phyloP scores from a whole-genome alignment of 495 filamentous ascomycete species.

The Rostrohypoxylon terebratum region DNA sequence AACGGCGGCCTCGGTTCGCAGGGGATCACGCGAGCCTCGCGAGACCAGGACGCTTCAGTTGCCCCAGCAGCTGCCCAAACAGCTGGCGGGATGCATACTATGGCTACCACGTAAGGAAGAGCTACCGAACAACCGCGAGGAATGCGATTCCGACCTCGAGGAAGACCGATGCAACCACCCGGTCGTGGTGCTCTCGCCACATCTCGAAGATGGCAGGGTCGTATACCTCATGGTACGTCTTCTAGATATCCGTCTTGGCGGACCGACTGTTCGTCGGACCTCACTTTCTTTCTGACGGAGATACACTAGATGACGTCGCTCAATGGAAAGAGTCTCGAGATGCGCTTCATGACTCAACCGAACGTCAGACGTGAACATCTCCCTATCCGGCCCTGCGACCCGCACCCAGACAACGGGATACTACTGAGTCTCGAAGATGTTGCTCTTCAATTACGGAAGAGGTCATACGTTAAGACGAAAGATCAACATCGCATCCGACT shows the following conservation, averaged over 20 bases:
- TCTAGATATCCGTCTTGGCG: background rate
- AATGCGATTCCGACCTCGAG: conserved; percentile 33
- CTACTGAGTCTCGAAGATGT: conserved; percentile 39
- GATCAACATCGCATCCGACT: conserved; percentile 15
- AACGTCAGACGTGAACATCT: conserved; percentile 40
- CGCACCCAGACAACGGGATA: conserved; percentile 50
- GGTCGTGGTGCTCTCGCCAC: conserved; percentile 45
- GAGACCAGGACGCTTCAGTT: background rate
- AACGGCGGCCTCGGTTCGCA: conserved; percentile 23
- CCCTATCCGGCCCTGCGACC: conserved; percentile 43
- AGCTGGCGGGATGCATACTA: conserved; percentile 44
- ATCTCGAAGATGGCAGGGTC: conserved; percentile 29
- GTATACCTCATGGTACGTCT: conserved; percentile 43
- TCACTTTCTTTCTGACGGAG: background rate
- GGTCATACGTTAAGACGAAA: conserved; percentile 44
- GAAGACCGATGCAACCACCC: conserved; percentile 47
- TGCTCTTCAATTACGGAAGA: conserved; percentile 33
- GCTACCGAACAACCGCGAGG: conserved; percentile 6
- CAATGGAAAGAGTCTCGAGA: conserved; percentile 39
- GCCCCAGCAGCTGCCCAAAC: conserved; percentile 16
- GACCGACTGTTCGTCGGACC: background rate
- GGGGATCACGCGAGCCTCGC: conserved; percentile 18
- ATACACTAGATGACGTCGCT: conserved; percentile 49
- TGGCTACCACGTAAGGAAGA: conserved; percentile 43
- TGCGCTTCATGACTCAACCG: conserved; percentile 20